These are phyloP conservation scores for Dispira parvispora DNA, from an alignment of 192 early-diverging fungal species.

Conservation along the genomic window DNA sequence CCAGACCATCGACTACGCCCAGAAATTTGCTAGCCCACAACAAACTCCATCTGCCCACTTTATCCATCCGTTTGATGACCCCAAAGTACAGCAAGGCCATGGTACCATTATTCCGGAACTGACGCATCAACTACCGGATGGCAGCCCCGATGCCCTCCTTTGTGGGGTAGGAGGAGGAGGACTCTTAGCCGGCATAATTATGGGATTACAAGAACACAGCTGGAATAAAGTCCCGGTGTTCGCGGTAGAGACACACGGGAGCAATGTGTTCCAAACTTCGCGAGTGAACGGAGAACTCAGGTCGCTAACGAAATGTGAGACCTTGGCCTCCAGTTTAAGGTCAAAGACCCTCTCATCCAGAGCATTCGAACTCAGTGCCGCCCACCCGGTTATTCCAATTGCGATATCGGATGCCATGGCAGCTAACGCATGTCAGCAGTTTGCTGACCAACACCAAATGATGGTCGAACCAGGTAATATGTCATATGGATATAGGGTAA, in stretches of 20 bases:
- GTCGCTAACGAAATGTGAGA: constrained; percentile 24
- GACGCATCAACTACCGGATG: constrained; percentile 35
- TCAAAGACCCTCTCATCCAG: constrained; percentile 24
- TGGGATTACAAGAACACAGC: constrained; percentile 34
- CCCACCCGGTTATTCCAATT: constrained; percentile 36
- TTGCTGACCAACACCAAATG: constrained; percentile 21
- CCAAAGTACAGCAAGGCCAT: constrained; percentile 38
- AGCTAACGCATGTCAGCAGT: constrained; percentile 29
- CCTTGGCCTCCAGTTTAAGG: constrained; percentile 27
- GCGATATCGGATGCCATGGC: constrained; percentile 40
- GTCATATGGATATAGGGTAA: neutral
- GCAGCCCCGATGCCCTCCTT: constrained; percentile 42
- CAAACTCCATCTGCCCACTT: constrained; percentile 18
- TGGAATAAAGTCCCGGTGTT: constrained; percentile 55
- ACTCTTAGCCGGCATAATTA: constrained; percentile 45
- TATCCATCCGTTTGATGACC: constrained; percentile 39
- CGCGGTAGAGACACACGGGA: constrained; percentile 58
- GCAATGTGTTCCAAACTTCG: constrained; percentile 48
- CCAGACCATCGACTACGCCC: neutral
- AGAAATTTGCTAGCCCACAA: neutral
- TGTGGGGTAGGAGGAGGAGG: constrained; percentile 54
- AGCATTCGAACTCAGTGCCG: constrained; percentile 26
- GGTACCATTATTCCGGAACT: constrained; percentile 43
- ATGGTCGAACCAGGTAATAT: constrained; percentile 13
- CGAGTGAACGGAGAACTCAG: constrained; percentile 33